These are phyloP conservation scores for Prunus fruticosa DNA, from an alignment of 306 rosid genomes.

Conservation along the genomic window DNA sequence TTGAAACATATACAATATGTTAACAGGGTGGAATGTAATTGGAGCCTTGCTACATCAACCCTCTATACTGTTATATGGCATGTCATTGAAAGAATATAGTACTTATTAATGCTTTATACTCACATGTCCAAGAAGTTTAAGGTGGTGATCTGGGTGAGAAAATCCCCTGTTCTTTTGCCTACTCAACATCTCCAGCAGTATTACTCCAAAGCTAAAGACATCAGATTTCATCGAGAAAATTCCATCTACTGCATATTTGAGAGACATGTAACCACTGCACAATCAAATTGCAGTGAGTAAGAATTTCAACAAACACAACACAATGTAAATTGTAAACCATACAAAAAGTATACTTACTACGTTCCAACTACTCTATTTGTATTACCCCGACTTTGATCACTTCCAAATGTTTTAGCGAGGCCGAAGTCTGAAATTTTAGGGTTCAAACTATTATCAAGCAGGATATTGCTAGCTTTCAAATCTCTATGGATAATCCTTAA, in stretches of 20 bases:
- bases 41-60: neutral
- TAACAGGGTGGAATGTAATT: no score
- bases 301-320: neutral
- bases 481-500: constrained; percentile 39
- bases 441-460: constrained; percentile 30
- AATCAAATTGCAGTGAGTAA: neutral
- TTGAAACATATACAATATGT: neutral
- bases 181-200: constrained; percentile 35
- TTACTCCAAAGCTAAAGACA: constrained; percentile 41
- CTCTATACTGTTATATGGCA: neutral
- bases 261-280: constrained; percentile 41
- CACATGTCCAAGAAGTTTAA: constrained; percentile 26
- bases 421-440: constrained; percentile 48
- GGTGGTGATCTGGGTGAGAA: neutral
- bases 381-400: constrained; percentile 25
- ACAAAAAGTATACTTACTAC: constrained; percentile 25
- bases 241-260: constrained; percentile 46
- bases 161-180: constrained; percentile 19
- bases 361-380: constrained; percentile 45
- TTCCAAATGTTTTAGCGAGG: constrained; percentile 39
- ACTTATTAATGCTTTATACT: neutral
- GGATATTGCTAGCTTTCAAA: constrained; percentile 40
- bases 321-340: neutral
- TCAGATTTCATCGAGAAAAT: constrained; percentile 39
- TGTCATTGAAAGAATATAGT: neutral